Conservation (phyloP, 192 early-diverging fungal species). For the Entomortierella chlamydospora region DNA sequence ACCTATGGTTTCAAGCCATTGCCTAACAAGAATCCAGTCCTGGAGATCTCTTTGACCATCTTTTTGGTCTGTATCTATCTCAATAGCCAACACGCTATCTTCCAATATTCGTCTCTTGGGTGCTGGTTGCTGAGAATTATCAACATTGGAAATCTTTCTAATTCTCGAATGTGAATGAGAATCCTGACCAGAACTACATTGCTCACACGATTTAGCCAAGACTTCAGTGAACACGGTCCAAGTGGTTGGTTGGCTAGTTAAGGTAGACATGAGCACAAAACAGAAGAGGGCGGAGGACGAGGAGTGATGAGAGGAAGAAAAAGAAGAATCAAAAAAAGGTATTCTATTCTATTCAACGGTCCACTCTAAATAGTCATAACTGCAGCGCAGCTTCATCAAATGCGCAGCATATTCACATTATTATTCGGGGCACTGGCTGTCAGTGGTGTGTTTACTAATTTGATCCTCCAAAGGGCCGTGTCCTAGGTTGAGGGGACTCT, state of each 20-base stretch:
- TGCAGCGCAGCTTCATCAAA: too few relatives aligned
- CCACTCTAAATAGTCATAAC: too few relatives aligned
- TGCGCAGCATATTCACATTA: too few relatives aligned
- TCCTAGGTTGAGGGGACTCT: too few relatives aligned
- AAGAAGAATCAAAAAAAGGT: too few relatives aligned
- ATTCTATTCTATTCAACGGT: too few relatives aligned
- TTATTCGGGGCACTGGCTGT: too few relatives aligned
- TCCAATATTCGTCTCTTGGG: constrained; percentile 19
- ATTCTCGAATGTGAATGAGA: neutral
- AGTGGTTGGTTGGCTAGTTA: too few relatives aligned
- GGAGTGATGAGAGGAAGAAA: neutral
- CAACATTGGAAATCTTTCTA: neutral
- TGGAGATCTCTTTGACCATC: neutral
- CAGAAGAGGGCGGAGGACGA: neutral
- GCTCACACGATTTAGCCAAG: neutral
- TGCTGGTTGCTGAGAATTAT: neutral
- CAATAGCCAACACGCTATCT: neutral
- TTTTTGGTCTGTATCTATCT: neutral
- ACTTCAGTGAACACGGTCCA: constrained; percentile 25
- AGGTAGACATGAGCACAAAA: neutral
- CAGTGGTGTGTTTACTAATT: too few relatives aligned
- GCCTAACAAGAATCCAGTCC: constrained; percentile 13
- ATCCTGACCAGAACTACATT: neutral
- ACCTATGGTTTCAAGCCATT: constrained; percentile 14
- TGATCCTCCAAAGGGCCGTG: too few relatives aligned